These are phyloP conservation scores for Ophiosphaerella korrae DNA, from an alignment of 2,329 filamentous ascomycete genomes.

Conservation along the genomic window DNA sequence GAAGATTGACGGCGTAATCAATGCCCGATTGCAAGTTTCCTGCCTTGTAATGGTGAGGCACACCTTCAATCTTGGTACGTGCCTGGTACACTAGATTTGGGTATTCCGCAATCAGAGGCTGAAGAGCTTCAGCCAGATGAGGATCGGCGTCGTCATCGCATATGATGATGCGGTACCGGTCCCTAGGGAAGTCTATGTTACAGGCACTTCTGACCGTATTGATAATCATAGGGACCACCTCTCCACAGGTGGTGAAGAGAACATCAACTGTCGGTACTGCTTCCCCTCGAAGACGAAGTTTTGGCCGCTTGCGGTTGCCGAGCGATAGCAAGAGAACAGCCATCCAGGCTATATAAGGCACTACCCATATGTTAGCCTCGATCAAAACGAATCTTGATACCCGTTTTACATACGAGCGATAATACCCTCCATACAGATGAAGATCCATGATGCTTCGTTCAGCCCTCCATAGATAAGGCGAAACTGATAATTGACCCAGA, in stretches of 20 bases:
- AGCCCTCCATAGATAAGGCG: conserved; percentile 1
- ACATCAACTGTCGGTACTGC: conserved; percentile 5
- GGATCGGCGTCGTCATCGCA: conserved; percentile 6
- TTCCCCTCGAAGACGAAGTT: conserved; percentile 4
- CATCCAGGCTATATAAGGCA: conserved; percentile 6
- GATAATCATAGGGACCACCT: conserved; percentile 8
- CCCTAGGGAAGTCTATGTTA: conserved; percentile 5
- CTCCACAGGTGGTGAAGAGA: conserved; percentile 6
- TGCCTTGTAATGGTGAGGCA: conserved; percentile 7
- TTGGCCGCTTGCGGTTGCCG: conserved; percentile 4
- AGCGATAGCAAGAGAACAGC: conserved; percentile 1
- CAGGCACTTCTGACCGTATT: conserved; percentile 4
- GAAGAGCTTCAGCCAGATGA: not conserved
- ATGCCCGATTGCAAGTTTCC: conserved; percentile 10
- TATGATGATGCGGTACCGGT: conserved; percentile 6
- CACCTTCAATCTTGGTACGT: conserved; percentile 1
- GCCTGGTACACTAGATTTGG: conserved; percentile 5
- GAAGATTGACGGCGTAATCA: conserved; percentile 3
- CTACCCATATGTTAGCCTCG: not conserved
- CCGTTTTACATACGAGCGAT: not conserved
- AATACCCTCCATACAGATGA: conserved; percentile 4
- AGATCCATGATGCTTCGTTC: conserved; percentile 6
- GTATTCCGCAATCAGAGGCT: conserved; percentile 3
- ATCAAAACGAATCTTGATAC: too few relatives aligned
- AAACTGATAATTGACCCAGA: conserved; percentile 6